Percentiles rank a stretch among this genome's conserved stretches.
Evolutionary conservation across 2,329 filamentous ascomycete species (phyloP).

Genomic region (Penicillium hordei): DNA sequence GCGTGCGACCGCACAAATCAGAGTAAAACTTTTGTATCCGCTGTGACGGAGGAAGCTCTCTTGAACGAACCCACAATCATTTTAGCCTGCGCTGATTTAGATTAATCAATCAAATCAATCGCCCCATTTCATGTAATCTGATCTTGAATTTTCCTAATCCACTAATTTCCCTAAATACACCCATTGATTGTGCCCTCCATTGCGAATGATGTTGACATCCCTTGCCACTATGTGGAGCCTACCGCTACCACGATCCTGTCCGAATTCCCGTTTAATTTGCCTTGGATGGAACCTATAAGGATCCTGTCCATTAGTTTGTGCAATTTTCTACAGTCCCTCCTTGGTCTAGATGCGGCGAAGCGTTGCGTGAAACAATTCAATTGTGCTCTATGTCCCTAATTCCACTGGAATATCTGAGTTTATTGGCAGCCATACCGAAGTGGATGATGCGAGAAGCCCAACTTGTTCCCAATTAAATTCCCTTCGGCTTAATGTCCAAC

Average conservation of each 20-base stretch:
- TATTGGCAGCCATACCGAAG: not conserved
- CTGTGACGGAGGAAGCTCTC: not conserved
- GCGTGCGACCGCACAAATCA: not conserved
- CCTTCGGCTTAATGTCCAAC: constrained; percentile 23
- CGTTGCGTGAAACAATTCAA: not conserved
- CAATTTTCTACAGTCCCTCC: not conserved
- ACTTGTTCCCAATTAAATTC: too few relatives aligned
- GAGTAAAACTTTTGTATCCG: not conserved
- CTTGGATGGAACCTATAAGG: not conserved
- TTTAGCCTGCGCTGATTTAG: not conserved
- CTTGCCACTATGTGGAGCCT: not conserved
- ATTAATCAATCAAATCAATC: not conserved
- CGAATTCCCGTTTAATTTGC: not conserved
- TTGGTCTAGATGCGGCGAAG: not conserved
- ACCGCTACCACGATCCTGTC: not conserved
- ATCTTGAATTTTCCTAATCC: not conserved
- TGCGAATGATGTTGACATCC: not conserved
- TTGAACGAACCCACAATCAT: not conserved
- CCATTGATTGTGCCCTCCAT: not conserved
- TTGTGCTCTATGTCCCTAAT: not conserved
- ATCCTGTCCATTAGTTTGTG: not conserved
- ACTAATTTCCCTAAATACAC: not conserved
- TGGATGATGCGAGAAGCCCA: not conserved
- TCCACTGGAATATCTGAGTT: not conserved
- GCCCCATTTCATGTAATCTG: not conserved